Base-by-base conservation (phyloP, 495 filamentous ascomycete genomes). In the Aspergillus haitiensis region DNA sequence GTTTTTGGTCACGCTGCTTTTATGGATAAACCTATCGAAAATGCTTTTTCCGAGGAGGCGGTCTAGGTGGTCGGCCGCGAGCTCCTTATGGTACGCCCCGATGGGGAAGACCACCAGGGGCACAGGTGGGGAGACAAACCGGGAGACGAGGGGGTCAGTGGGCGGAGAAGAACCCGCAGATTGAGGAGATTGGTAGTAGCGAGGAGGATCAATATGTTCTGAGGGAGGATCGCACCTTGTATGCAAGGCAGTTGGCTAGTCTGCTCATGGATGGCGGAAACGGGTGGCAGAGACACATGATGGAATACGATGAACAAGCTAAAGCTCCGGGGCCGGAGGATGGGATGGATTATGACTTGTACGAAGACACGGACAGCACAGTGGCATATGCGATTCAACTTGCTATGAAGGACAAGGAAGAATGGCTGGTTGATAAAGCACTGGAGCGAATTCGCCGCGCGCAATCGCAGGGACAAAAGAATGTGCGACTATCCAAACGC, bases 21-120 rank as follows among this genome's bases (percentile, higher is more conserved):
- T 69, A 87, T 98, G 88, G 94, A 98, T 77, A 97, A 96, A 82
- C 93, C 93, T 39, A 97, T 98, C 82, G 94, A 97, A 86, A 93
- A 93, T 92, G 92, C 93, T 98, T 98, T 98, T 97, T 98, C 95
- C 84, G 94, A 96, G 94, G 95, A 98, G 93, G 94, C 92, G 93
- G 93, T 97, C 90, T 98, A 97, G 87, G 84, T 93, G 92, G 92
- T 96, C 92, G 93, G 90, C 92, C 92, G 92, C 92, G 90, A 95
- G 85, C 91, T 96, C 92, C 92, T 87, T 86, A 91, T 85, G 81
- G 82, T 89, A 87, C 86, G 90, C 90, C 89, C 90, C 86, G 78
- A 88, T 89, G 91, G 92, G 92, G 91, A 96, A 96, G 92, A 96
- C 91, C 91, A 93, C 88, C 90, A 84, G 89, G 89, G 88, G 87